Base-by-base conservation (phyloP, 2,329 filamentous ascomycete species). In the Byssochlamys sp. region DNA sequence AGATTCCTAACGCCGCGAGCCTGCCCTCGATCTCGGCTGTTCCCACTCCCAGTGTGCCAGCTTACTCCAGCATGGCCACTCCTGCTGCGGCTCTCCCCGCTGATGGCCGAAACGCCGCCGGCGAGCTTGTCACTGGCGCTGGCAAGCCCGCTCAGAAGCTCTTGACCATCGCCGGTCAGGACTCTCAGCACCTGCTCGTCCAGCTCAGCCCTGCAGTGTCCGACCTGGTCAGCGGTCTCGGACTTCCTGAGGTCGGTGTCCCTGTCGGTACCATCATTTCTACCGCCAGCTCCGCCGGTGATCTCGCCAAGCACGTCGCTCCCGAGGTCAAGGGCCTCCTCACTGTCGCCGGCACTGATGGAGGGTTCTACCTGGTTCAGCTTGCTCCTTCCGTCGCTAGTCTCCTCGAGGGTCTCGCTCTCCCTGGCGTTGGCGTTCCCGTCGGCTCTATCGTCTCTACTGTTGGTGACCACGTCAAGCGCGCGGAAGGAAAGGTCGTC, bases 131-230 rank as follows among this genome's bases (percentile, higher is more conserved):
- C n/a, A 19, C 39, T n/a, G 39, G 19, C 19, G 39, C 39, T 45
- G 39, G n/a, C 5, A 45, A 45, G 39, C 39, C 39, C 14, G n/a
- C 7, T 2, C 39, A 45, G n/a, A 24, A 45, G 39, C 39, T 45
- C 39, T 6, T 72, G 45, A 65, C 65, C 39, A 63, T 71, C 59
- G 65, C 65, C 54, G 69, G 69, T 51, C 57, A 64, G 55, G 61
- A 69, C 54, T 59, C 63, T 51, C 60, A 67, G 60, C 58, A 61
- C 28, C 69, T 72, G 28, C 67, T 72, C 45, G 54, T 72, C 59
- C 59, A 72, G 63, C 66, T 72, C 39, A 65, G 62, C 61, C 69
- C 69, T 55, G 61, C 63, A 51, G 64, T 70, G 49, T 61, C 67
- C 50, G 57, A 58, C 26, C 67, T 71, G 55, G 56, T 71, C 57